Evolutionary conservation across 805 yeast genomes (phyloP), one percentile per base, ranked within the genome.

Genomic region (Candida incommunis): DNA sequence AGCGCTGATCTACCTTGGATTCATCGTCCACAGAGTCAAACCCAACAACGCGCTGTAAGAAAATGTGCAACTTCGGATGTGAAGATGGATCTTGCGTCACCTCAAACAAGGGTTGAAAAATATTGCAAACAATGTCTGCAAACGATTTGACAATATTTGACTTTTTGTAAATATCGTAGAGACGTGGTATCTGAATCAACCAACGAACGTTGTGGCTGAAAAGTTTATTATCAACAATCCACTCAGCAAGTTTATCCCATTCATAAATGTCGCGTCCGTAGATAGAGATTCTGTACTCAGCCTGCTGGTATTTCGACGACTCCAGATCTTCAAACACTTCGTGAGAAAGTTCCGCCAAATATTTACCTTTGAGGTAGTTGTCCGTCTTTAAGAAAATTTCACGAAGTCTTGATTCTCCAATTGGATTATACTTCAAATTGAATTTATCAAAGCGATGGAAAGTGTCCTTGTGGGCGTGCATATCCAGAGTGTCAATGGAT

Each of bases 1-100:
- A 72, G 47, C 88, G 74, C 51, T 86, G 77, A 62, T 92, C 98
- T 40, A 75, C 74, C 61, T 94, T 92, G 9, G 95, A 84, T 64
- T 92, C 99, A 64, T 92, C 99, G 63, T 92, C 99, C 26, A 92
- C 99, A 3, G 96, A 85, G 64, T 92, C 99, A 63, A 92, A 92
- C 0, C 99, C 99, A 56, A 92, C 82, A 2, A 92, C 97, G 54
- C 98, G 75, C 66, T 87, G 94, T 54, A 92, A 66, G 61, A 92
- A 88, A 3, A 87, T 72, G 57, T 81, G 82, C 46, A 92, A 70
- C 61, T 92, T 92, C n/a, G 98, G 98, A 63, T 88, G 88, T 4
- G 80, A 71, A 45, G 71, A 53, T 7, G 99, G 98, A 61, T 88
- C 74, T 54, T 77, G 71, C 2, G 95, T 78, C 4, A 85, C 98